A percentile compares a stretch with the other conserved stretches of the same genome.
Evolutionary conservation across 2,329 filamentous ascomycete species (phyloP).

Genomic region (Tolypocladium nubicola): DNA sequence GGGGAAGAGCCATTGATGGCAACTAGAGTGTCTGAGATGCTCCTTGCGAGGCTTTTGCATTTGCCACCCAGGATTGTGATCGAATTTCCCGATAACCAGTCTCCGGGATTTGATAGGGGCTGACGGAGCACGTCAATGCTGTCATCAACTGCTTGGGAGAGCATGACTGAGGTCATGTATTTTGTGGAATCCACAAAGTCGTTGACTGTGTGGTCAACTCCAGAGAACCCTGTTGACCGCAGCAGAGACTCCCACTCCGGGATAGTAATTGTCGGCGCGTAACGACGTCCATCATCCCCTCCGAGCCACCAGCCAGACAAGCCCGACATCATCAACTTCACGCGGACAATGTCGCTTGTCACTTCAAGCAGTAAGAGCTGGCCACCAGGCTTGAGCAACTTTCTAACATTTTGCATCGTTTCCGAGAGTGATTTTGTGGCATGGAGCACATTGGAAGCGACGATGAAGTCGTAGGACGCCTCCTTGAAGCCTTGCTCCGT

Average conservation of each 20-base stretch:
- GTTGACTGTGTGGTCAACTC: slow-evolving; percentile 2
- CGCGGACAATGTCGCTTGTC: neutral
- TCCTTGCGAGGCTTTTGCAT: slow-evolving; percentile 6
- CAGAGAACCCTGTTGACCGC: slow-evolving; percentile 1
- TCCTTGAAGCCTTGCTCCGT: slow-evolving; percentile 18
- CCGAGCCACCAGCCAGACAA: neutral
- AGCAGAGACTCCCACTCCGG: slow-evolving; percentile 2
- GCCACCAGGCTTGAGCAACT: neutral
- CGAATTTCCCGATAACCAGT: neutral
- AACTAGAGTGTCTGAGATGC: neutral
- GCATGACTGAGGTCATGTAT: slow-evolving; percentile 10
- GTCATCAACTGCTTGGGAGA: slow-evolving; percentile 8
- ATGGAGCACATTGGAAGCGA: slow-evolving; percentile 27
- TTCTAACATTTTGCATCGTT: slow-evolving; percentile 7
- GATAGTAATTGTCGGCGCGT: neutral
- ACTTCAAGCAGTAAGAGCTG: neutral
- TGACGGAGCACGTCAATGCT: slow-evolving; percentile 1
- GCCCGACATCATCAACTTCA: neutral
- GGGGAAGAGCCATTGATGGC: neutral
- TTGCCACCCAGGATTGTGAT: neutral
- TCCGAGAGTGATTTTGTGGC: slow-evolving; percentile 18
- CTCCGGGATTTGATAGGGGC: neutral
- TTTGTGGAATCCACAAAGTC: neutral
- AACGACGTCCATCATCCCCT: neutral
- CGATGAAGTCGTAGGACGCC: slow-evolving; percentile 24